phyloP scores from a whole-genome alignment of 2,329 filamentous ascomycete species.

The Fusarium coffeatum region DNA sequence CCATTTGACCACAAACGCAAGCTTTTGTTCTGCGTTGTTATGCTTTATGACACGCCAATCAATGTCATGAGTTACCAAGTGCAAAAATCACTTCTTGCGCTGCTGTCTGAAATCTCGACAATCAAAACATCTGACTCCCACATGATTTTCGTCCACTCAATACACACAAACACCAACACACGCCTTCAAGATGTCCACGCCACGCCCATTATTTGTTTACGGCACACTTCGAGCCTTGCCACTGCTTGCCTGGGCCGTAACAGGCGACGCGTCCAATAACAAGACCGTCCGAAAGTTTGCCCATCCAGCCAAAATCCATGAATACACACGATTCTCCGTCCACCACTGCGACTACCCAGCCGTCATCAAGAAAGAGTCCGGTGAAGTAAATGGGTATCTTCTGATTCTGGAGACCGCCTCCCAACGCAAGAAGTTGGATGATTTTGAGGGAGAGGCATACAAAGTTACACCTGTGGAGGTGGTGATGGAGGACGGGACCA shows the following conservation, averaged over 20 bases:
- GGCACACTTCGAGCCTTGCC: neutral
- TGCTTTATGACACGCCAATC: fast-evolving
- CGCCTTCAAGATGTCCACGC: neutral
- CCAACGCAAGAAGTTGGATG: constrained; percentile 49
- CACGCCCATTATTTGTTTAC: neutral
- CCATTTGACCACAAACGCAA: too few relatives aligned
- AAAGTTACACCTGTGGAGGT: constrained; percentile 19
- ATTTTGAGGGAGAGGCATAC: constrained; percentile 50
- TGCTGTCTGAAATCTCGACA: too few relatives aligned
- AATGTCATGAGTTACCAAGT: too few relatives aligned
- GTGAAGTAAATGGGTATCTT: constrained; percentile 43
- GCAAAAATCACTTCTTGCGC: fast-evolving
- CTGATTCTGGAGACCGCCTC: constrained; percentile 38
- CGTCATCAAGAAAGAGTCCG: constrained; percentile 2
- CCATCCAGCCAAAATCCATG: constrained; percentile 29
- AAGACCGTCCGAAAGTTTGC: neutral
- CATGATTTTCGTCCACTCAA: too few relatives aligned
- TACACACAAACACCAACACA: too few relatives aligned
- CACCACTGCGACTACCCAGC: constrained; percentile 43
- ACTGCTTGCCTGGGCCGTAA: constrained; percentile 45
- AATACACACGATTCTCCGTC: constrained; percentile 19
- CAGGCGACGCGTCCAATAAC: constrained; percentile 43
- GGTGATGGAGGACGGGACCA: constrained; percentile 15
- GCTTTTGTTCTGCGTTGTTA: neutral
- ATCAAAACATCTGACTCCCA: too few relatives aligned